Conservation (phyloP, 768 basidiomycete species). For the Pisolithus orientalis region DNA sequence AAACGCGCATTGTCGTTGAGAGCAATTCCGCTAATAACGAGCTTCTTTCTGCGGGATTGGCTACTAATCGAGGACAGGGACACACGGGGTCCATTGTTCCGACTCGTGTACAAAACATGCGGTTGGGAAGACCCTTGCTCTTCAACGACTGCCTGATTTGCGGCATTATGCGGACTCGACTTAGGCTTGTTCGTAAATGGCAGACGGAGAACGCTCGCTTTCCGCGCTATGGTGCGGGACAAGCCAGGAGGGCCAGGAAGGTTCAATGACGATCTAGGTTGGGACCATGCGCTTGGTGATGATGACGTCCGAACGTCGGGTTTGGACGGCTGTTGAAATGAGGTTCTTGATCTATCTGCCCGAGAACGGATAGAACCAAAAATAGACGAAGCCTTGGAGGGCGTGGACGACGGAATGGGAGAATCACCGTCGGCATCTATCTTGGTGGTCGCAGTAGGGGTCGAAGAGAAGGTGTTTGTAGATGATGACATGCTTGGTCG, state of each 20-base stretch:
- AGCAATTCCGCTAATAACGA: slow-evolving; percentile 66
- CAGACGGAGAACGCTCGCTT: slow-evolving; percentile 25
- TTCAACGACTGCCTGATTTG: slow-evolving; percentile 20
- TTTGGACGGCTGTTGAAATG: slow-evolving; percentile 31
- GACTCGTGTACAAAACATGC: slow-evolving; percentile 24
- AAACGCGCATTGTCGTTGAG: slow-evolving; percentile 54
- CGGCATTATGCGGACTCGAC: slow-evolving; percentile 6
- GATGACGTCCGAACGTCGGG: slow-evolving; percentile 16
- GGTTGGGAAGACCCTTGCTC: slow-evolving; percentile 23
- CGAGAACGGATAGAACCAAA: slow-evolving; percentile 28
- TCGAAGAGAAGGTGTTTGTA: slow-evolving; percentile 46
- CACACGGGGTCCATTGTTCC: slow-evolving; percentile 17
- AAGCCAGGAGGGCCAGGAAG: slow-evolving; percentile 31
- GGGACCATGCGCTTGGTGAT: slow-evolving; percentile 33
- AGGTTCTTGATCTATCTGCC: slow-evolving; percentile 17
- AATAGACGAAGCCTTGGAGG: slow-evolving; percentile 28
- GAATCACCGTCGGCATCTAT: slow-evolving; percentile 35
- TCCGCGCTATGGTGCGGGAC: slow-evolving; percentile 25
- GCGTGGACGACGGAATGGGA: slow-evolving; percentile 33
- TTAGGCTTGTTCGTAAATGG: slow-evolving; percentile 24
- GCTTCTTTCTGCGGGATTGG: slow-evolving; percentile 47
- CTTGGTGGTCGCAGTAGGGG: slow-evolving; percentile 27
- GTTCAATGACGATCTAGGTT: slow-evolving; percentile 34
- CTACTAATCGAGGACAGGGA: slow-evolving; percentile 30
- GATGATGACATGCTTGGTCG: slow-evolving; percentile 63